Evolutionary conservation across 139 green algal genomes (phyloP).

Genomic region (Closterium sp.): DNA sequence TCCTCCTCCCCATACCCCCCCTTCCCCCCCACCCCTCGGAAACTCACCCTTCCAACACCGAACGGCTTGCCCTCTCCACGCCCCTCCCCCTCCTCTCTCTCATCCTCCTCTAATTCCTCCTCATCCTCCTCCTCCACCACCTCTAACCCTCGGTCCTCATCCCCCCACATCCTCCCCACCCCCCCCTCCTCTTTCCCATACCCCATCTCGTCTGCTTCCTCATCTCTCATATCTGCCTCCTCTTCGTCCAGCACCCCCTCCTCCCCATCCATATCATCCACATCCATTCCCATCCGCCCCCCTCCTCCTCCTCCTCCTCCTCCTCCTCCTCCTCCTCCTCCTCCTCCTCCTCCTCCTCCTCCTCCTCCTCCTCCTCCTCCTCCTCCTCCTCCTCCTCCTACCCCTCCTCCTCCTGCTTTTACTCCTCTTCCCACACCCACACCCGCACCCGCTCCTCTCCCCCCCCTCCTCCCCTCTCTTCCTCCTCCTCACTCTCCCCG

Average conservation of each 20-base stretch:
- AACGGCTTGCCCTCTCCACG: not conserved
- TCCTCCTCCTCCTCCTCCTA: not conserved
- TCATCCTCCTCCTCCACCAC: not conserved
- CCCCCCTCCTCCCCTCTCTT: not conserved
- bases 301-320: not conserved
- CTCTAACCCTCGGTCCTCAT: not conserved
- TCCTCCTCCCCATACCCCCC: not conserved
- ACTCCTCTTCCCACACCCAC: not conserved
- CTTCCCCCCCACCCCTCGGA: not conserved
- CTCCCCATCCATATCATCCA: not conserved
- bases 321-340: not conserved
- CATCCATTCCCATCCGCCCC: not conserved
- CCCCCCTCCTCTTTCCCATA: not conserved
- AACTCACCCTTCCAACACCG: not conserved
- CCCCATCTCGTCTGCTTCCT: not conserved
- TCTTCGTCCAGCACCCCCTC: not conserved
- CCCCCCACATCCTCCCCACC: not conserved
- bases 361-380: not conserved
- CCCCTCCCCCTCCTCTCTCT: not conserved
- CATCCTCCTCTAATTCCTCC: not conserved
- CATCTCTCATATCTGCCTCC: not conserved
- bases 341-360: not conserved
- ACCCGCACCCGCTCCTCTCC: not conserved
- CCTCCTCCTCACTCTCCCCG: not conserved
- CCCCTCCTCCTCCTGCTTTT: not conserved